Evolutionary conservation across 495 filamentous ascomycete genomes (phyloP), one percentile per base, ranked within the genome.

Genomic region (Endocarpon pusillum): DNA sequence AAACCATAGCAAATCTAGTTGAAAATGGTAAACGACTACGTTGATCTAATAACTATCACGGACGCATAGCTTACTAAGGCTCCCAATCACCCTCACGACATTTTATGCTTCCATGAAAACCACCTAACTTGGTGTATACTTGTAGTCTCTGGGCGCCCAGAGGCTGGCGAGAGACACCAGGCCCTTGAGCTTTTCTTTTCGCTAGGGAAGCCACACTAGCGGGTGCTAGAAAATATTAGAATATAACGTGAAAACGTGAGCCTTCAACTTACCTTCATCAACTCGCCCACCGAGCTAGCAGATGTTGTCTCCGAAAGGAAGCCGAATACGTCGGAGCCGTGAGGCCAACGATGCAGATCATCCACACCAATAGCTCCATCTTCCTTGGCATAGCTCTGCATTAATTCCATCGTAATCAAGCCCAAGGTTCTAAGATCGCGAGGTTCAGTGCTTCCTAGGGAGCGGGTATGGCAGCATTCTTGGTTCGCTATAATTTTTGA

Each of bases 351-450:
- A 40, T 51, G 20, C 21, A 53, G 19, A 43, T 56, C 40, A 35
- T 55, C 50, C 3, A 59, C 31, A 1, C 50, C 50, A 11, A 51
- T 42, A 14, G 47, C 36, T 8, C 47, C 46, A 38, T 54, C 50
- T 5, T 54, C 48, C 40, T 57, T 59, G 16, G 23, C 32, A 42
- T 53, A 57, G 34, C 53, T 56, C 43, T 57, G 42, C 45, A 59
- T 59, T 9, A 55, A 32, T 43, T 51, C 46, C 47, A 52, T 54
- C 6, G 38, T 44, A 10, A 54, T 53, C 17, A 29, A 40, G 5
- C 42, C 32, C 3, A 57, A 32, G 11, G 30, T 27, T 37, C 40
- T 42, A n/a, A 54, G 38, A 34, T 41, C 37, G 14, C 28, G 6
- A 29, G 25, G 22, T 33, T 48, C 19, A 25, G 25, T 41, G 2